These are phyloP conservation scores for Bacterosira constricta DNA, from an alignment of 108 stramenopile species.

Conservation along the genomic window DNA sequence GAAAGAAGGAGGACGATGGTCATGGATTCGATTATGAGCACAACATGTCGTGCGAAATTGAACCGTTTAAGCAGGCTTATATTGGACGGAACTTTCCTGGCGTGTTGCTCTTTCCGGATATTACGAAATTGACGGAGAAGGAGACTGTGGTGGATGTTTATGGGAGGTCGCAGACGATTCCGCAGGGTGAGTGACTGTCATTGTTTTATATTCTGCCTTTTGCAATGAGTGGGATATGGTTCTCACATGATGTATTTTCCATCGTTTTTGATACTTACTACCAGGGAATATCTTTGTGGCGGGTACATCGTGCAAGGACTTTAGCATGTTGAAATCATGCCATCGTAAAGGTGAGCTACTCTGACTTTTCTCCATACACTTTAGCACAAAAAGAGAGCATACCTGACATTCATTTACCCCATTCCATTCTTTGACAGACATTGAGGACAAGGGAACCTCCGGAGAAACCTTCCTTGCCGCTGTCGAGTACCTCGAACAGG, in stretches of 20 bases:
- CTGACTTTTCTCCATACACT: not conserved
- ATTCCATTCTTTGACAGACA: conserved; percentile 35
- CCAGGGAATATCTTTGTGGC: conserved; percentile 68
- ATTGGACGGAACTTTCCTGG: conserved; percentile 64
- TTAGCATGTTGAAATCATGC: conserved; percentile 59
- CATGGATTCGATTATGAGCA: conserved; percentile 46
- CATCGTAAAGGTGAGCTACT: conserved; percentile 38
- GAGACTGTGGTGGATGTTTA: conserved; percentile 65
- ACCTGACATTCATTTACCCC: not conserved
- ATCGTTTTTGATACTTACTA: not conserved
- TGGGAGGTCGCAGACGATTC: conserved; percentile 53
- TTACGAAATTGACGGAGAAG: conserved; percentile 58
- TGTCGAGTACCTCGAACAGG: conserved; percentile 54
- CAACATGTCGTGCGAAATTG: conserved; percentile 70
- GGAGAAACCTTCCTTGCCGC: conserved; percentile 82
- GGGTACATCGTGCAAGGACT: conserved; percentile 80
- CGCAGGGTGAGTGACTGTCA: conserved; percentile 23
- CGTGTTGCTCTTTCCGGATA: conserved; percentile 64
- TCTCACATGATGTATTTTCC: not conserved
- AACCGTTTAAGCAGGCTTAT: conserved; percentile 83
- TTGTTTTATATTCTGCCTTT: not conserved
- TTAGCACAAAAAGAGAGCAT: no score
- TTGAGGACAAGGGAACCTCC: conserved; percentile 73
- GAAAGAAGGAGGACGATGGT: not conserved
- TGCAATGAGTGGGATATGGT: not conserved